Evolutionary conservation across 2,329 filamentous ascomycete genomes (phyloP).

Genomic region (Hysterium pulicare): DNA sequence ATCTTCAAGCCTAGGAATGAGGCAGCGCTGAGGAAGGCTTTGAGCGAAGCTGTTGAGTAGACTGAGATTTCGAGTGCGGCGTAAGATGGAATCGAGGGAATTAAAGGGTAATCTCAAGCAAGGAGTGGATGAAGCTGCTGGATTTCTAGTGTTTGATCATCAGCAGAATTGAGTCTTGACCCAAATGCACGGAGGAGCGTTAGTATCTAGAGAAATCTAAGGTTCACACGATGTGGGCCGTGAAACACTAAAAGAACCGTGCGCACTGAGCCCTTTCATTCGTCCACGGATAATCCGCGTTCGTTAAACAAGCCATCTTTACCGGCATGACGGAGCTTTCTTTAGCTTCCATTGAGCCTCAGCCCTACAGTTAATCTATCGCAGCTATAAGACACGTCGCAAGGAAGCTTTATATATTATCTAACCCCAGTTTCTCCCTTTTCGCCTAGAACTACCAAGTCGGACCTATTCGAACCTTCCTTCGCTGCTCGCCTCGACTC

Average conservation of each 20-base stretch:
- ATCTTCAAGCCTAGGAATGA: conserved; percentile 56
- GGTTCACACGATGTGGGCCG: no score
- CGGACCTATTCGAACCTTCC: neutral
- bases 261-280: neutral
- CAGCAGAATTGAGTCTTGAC: no score
- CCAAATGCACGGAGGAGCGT: no score
- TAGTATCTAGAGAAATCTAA: no score
- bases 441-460: neutral
- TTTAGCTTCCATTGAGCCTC: neutral
- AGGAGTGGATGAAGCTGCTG: neutral
- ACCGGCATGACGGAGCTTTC: no score
- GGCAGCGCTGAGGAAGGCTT: conserved; percentile 41
- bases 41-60: conserved; percentile 32
- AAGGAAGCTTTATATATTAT: neutral
- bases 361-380: neutral
- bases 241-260: neutral
- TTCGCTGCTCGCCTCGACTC: neutral
- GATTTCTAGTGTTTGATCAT: neutral
- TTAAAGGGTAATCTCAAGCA: neutral
- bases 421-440: neutral
- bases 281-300: no score
- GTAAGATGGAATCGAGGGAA: neutral
- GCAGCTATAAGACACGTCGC: neutral
- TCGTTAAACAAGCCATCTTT: no score
- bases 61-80: neutral